Evolutionary conservation across 2,329 filamentous ascomycete species (phyloP).

Genomic region (Eurotiales sp.): DNA sequence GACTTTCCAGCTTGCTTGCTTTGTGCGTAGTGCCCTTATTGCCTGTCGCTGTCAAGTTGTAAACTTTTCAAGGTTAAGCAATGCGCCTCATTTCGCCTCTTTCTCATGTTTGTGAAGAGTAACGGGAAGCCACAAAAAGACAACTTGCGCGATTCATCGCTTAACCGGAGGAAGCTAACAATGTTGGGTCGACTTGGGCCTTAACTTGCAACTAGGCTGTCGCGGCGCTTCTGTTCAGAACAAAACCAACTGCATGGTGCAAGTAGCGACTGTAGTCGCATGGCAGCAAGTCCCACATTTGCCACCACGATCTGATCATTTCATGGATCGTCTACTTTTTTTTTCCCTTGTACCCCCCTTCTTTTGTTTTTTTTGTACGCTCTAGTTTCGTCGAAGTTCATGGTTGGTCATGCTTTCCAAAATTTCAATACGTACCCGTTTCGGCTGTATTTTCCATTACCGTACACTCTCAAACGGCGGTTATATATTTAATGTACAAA

Average conservation of each 20-base stretch:
- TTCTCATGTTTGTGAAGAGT: background rate
- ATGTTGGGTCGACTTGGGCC: background rate
- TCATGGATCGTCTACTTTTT: background rate
- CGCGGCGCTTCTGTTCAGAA: background rate
- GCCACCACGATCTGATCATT: background rate
- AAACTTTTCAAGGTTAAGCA: too few species aligned
- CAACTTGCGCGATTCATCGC: background rate
- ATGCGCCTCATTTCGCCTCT: slow-evolving; percentile 7
- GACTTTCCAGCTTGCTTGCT: slow-evolving; percentile 1
- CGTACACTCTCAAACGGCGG: background rate
- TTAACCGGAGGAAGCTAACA: background rate
- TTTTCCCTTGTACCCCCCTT: background rate
- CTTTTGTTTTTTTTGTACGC: too few species aligned
- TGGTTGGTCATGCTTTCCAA: background rate
- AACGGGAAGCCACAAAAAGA: background rate
- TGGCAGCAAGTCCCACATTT: slow-evolving; percentile 4
- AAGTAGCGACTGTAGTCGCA: background rate
- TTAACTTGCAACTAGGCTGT: too few species aligned
- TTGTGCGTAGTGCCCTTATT: too few species aligned
- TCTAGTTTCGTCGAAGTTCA: background rate
- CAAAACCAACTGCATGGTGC: background rate
- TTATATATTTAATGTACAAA: background rate
- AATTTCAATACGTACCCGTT: slow-evolving; percentile 7
- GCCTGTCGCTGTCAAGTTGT: too few species aligned
- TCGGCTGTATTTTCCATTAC: slow-evolving; percentile 8